Percentiles rank a stretch among this genome's conserved stretches.
Conservation (phyloP, 2,329 filamentous ascomycete genomes). For the Xenoacremonium recifei region DNA sequence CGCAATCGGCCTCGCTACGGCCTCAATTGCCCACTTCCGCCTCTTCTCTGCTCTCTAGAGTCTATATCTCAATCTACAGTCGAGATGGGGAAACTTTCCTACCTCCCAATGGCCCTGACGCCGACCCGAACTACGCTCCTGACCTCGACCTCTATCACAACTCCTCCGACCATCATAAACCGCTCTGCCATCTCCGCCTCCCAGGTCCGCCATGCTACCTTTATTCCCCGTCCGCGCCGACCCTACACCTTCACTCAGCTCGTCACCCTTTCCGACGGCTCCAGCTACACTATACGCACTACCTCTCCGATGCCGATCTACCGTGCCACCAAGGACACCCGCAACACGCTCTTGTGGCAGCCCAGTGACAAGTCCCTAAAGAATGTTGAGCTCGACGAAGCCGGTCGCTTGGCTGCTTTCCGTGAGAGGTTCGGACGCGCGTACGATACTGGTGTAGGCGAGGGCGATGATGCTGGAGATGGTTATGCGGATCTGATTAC, state of each 20-base stretch:
- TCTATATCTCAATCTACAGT: too few species aligned
- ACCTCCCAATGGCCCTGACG: constrained; percentile 26
- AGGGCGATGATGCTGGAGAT: constrained; percentile 25
- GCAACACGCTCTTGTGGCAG: constrained; percentile 91
- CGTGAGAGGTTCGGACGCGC: constrained; percentile 77
- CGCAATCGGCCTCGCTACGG: constrained; percentile 7
- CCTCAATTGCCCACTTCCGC: constrained; percentile 12
- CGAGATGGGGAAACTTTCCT: constrained; percentile 30
- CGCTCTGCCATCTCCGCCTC: constrained; percentile 29
- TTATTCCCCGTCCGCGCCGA: constrained; percentile 82
- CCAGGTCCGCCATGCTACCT: constrained; percentile 78
- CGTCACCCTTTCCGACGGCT: constrained; percentile 87
- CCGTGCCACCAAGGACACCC: constrained; percentile 72
- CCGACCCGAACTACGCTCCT: constrained; percentile 30
- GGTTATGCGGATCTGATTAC: constrained; percentile 47
- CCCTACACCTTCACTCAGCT: constrained; percentile 98
- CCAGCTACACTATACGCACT: constrained; percentile 76
- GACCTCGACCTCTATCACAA: constrained; percentile 20
- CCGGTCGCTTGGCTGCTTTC: constrained; percentile 84
- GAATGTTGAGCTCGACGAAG: constrained; percentile 94
- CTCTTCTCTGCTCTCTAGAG: too few species aligned
- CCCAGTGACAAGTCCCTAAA: constrained; percentile 75
- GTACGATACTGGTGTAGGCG: constrained; percentile 64
- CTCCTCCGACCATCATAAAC: constrained; percentile 21
- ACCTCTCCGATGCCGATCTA: constrained; percentile 66